Evolutionary conservation across 352 stramenopile genomes (phyloP).

Genomic region (Phytopythium chamaehyphon): DNA sequence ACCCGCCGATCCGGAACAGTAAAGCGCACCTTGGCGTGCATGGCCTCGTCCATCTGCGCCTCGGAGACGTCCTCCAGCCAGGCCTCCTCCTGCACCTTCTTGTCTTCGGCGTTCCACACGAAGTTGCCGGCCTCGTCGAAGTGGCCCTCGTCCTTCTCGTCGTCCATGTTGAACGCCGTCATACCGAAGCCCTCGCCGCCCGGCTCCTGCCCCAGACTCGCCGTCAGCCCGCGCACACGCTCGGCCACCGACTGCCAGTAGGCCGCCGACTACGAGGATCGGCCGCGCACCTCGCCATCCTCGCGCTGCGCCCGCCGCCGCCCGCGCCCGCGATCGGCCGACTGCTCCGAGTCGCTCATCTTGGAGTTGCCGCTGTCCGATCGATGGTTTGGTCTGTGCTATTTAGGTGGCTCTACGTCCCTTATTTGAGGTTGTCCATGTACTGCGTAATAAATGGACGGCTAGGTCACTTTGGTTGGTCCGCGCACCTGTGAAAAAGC

Average conservation of each 20-base stretch:
- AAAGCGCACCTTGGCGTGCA: slow-evolving; percentile 50
- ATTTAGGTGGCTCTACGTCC: too few relatives aligned
- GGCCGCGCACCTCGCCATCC: slow-evolving; percentile 2
- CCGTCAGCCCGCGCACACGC: too few relatives aligned
- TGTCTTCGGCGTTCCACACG: slow-evolving; percentile 75
- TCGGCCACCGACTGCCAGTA: too few relatives aligned
- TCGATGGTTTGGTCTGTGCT: too few relatives aligned
- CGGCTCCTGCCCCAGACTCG: slow-evolving; percentile 3
- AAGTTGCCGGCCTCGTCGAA: slow-evolving; percentile 81
- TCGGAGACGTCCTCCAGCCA: slow-evolving; percentile 75
- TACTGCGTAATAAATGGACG: not conserved
- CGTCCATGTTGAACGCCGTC: slow-evolving; percentile 81
- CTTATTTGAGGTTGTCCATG: too few relatives aligned
- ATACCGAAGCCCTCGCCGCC: slow-evolving; percentile 36
- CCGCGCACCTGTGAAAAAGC: slow-evolving; percentile 1
- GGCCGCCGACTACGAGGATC: too few relatives aligned
- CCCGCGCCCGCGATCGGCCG: not conserved
- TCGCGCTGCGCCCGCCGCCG: not conserved
- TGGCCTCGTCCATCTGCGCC: slow-evolving; percentile 64
- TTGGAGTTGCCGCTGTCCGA: not conserved
- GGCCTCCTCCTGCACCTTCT: slow-evolving; percentile 74
- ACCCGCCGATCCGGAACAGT: too few relatives aligned
- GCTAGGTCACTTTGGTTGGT: slow-evolving; percentile 1
- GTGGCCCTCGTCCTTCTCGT: slow-evolving; percentile 82
- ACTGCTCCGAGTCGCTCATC: slow-evolving; percentile 5